Conservation (phyloP, 2,329 filamentous ascomycete species). For the Blastomyces parvus region DNA sequence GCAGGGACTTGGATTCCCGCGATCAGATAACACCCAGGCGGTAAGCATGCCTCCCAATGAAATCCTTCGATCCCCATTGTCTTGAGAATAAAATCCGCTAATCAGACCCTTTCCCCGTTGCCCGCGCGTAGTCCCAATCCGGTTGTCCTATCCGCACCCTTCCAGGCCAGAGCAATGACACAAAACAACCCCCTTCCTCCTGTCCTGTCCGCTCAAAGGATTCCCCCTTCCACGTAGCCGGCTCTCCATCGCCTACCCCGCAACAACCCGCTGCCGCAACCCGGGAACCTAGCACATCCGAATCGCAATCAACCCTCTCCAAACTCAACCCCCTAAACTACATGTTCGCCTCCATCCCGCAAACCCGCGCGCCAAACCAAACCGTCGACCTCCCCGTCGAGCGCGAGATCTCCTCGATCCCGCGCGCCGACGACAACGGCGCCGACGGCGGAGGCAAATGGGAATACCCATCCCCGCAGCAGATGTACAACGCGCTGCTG, state of each 20-base stretch:
- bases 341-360: constrained; percentile 83
- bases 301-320: constrained; percentile 46
- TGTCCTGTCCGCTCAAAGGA: constrained; percentile 44
- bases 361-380: constrained; percentile 66
- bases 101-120: constrained; percentile 15
- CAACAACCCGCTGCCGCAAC: constrained; percentile 19
- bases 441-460: constrained; percentile 59
- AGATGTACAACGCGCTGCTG: constrained; percentile 98
- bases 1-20: constrained; percentile 31
- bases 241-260: constrained; percentile 22
- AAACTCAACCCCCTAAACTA: constrained; percentile 78
- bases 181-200: constrained; percentile 20
- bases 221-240: constrained; percentile 37
- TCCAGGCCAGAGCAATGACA: constrained; percentile 10
- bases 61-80: constrained; percentile 12
- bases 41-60: neutral
- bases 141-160: constrained; percentile 58
- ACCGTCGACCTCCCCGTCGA: constrained; percentile 63
- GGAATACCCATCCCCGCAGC: constrained; percentile 97
- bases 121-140: constrained; percentile 49
- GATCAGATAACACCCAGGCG: neutral
- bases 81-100: constrained; percentile 6
- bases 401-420: constrained; percentile 81
- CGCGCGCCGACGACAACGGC: constrained; percentile 66
- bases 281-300: constrained; percentile 23